Conservation (phyloP, 2,329 filamentous ascomycete species). For the Fusarium sacchari region DNA sequence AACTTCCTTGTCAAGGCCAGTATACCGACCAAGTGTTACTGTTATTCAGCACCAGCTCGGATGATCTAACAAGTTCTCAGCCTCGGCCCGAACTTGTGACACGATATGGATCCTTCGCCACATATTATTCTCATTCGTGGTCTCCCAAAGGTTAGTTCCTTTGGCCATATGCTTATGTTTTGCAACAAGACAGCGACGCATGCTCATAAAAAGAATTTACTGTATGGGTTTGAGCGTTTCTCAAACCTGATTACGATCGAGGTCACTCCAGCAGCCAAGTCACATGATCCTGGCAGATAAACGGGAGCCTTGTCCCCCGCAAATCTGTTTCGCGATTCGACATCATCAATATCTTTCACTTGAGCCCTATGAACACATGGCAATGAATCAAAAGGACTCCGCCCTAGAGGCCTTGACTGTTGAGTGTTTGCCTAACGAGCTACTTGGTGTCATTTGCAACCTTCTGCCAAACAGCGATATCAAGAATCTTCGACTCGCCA, state of each 20-base stretch:
- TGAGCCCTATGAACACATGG: neutral
- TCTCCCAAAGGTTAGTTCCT: too few relatives aligned
- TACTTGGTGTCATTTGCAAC: neutral
- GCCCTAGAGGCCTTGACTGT: accelerated
- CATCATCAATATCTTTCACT: neutral
- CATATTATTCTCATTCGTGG: too few relatives aligned
- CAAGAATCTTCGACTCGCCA: neutral
- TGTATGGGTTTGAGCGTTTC: too few relatives aligned
- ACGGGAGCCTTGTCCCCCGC: neutral
- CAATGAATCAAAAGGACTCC: neutral
- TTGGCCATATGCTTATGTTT: too few relatives aligned
- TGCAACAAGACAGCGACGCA: too few relatives aligned
- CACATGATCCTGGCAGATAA: neutral
- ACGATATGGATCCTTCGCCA: too few relatives aligned
- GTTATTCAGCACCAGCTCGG: too few relatives aligned
- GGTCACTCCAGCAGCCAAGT: neutral
- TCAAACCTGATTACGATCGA: too few relatives aligned
- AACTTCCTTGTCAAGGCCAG: conserved; percentile 3
- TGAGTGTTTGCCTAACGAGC: neutral
- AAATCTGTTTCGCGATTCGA: neutral
- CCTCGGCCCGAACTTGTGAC: too few relatives aligned
- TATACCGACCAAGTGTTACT: too few relatives aligned
- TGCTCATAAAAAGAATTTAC: too few relatives aligned
- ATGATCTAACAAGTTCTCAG: too few relatives aligned
- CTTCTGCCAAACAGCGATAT: neutral